Base-by-base conservation (phyloP, 345 rosid genomes). In the Aquilaria malaccensis region DNA sequence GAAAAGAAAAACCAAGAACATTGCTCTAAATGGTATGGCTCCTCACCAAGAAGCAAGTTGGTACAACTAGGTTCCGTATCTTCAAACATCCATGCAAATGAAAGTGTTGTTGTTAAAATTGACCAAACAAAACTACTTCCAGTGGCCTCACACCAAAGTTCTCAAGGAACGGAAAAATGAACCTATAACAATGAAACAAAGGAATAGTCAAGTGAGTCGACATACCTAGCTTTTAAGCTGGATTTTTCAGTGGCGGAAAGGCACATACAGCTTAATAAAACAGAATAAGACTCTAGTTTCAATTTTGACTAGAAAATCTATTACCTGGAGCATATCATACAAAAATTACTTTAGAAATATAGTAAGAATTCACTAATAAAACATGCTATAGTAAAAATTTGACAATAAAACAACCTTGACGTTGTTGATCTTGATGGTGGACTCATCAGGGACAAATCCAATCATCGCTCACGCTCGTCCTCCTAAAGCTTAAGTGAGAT, bases 41-140 rank as follows among this genome's bases (percentile, higher is more conserved):
- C 11, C 78, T 69, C 72, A 89, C 98, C 98, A 66, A 85, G 67
- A 73, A 87, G 74, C 68, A 93, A 94, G 58, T 93, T 89, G 15
- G 60, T 72, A 74, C 88, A 88, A 73, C 72, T 78, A 7, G 98
- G 98, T 70, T 87, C 85, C n/a, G 97, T 68, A 48, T 87, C 88
- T 59, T 77, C 97, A 68, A 93, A 93, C 98, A 93, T 89, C 98
- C 97, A 89, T 53, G 96, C 97, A 66, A 93, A 93, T 48, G 96
- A 73, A 29, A 87, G 15, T 9, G 81, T 97, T 97, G 89, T 89
- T 4, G 79, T 83, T 15, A 85, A 96, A 43, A 93, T 93, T 1
- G 84, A 77, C 50, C 87, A 66, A 91, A 96, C 67, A 93, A 93
- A 55, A 93, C 77, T 3, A 96, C 96, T 72, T 93, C 98, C 59